These are phyloP conservation scores for Botryotinia narcissicola DNA, from an alignment of 2,329 filamentous ascomycete genomes.

Conservation along the genomic window DNA sequence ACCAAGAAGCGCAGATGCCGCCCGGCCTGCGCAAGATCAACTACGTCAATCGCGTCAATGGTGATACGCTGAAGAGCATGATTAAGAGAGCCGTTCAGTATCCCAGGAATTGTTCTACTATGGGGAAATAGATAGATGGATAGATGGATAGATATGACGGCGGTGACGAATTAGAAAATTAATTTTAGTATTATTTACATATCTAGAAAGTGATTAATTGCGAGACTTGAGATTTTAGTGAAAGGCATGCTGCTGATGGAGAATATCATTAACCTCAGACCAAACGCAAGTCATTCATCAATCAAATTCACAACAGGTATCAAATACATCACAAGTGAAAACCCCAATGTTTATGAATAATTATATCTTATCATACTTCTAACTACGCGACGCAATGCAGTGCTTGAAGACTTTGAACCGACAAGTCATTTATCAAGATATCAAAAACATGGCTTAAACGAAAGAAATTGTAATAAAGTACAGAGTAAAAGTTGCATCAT, in stretches of 20 bases:
- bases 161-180: neutral
- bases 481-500: neutral
- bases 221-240: too few relatives aligned
- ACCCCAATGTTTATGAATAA: neutral
- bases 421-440: neutral
- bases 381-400: neutral
- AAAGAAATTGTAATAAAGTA: neutral
- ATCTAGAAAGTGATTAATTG: neutral
- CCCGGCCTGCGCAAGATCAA: slow-evolving; percentile 41
- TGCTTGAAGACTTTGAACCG: neutral
- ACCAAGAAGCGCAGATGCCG: slow-evolving; percentile 43
- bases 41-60: slow-evolving; percentile 43
- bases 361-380: neutral
- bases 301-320: neutral
- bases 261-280: neutral
- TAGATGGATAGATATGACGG: neutral
- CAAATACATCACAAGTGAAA: neutral
- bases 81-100: slow-evolving; percentile 41
- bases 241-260: neutral
- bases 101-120: slow-evolving; percentile 17
- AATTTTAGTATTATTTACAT: too few relatives aligned
- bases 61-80: slow-evolving; percentile 38
- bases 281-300: neutral
- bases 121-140: slow-evolving; percentile 2
- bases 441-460: neutral